Evolutionary conservation across 1,284 basidiomycete genomes (phyloP), one percentile per base, ranked within the genome.

Genomic region (Apiotrichum akiyoshidainum): DNA sequence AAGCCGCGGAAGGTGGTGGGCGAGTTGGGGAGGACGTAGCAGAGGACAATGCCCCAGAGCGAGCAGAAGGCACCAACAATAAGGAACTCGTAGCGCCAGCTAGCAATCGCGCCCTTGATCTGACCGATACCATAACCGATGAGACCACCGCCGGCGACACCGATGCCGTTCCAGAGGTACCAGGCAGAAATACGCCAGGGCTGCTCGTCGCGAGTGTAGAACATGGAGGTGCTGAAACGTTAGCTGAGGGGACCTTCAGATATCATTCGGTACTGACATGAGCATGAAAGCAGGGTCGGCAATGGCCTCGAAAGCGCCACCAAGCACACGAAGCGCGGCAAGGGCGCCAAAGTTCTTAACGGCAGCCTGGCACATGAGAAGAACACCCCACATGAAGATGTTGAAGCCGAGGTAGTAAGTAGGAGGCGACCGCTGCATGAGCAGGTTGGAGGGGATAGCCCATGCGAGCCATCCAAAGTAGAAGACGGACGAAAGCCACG

Each of bases 401-500:
- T 81, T 81, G 63, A 76, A 64, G 11, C 76, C 77, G 46, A 82
- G 76, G 63, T 81, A 82, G 47, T 79, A 79, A 17, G 77, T 78
- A 0, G 79, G 71, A 1, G 80, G 80, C n/a, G 71, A 79, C 40
- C 77, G 74, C 58, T 81, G 80, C 77, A 82, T 80, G 51, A 82
- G 64, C 37, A 82, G 52, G 65, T 82, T 82, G 12, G 80, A 78
- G 0, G 81, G 81, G 47, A 82, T 73, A 0, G 80, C 80, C 80
- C 80, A 81, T 2, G 66, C 74, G 6, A 82, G 60, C 81, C 80
- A 81, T 22, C 81, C 80, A 52, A 81, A 80, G 69, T 81, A 81
- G 69, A 81, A 81, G 46, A 80, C 66, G 35, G 67, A 70, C 26
- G 71, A 31, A 11, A 79, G 70, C 75, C 75, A 77, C 1, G 70